Evolutionary conservation across 1,139 yeast genomes (phyloP).

Genomic region (Meyerozyma smithsonii): DNA sequence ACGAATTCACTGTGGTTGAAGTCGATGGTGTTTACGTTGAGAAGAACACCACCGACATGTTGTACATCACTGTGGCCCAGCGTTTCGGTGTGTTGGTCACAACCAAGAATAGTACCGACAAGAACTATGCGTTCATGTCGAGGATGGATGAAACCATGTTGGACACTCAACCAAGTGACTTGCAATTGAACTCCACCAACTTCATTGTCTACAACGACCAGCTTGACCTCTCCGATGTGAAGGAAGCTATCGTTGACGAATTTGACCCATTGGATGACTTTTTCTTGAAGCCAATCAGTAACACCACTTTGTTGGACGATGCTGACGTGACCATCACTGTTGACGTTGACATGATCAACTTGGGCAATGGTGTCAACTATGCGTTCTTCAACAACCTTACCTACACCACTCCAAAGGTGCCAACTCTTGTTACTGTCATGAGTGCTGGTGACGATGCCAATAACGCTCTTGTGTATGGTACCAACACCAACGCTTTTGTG

Average conservation of each 20-base stretch:
- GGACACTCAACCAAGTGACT: slow-evolving; percentile 62
- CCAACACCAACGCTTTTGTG: slow-evolving; percentile 70
- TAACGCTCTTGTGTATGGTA: slow-evolving; percentile 53
- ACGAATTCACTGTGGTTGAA: slow-evolving; percentile 75
- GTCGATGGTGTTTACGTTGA: slow-evolving; percentile 78
- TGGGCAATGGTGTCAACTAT: slow-evolving; percentile 78
- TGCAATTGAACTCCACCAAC: slow-evolving; percentile 66
- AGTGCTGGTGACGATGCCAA: slow-evolving; percentile 58
- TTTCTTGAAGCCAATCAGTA: slow-evolving; percentile 52
- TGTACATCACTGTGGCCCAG: slow-evolving; percentile 74
- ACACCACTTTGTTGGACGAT: slow-evolving; percentile 49
- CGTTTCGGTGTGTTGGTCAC: slow-evolving; percentile 68
- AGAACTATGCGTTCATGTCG: slow-evolving; percentile 75
- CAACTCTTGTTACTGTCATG: slow-evolving; percentile 71
- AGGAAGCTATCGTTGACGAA: slow-evolving; percentile 38
- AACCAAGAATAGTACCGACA: slow-evolving; percentile 56
- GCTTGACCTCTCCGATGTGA: slow-evolving; percentile 19
- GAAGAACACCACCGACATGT: slow-evolving; percentile 51
- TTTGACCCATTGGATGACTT: slow-evolving; percentile 60
- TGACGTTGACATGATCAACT: slow-evolving; percentile 72
- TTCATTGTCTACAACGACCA: slow-evolving; percentile 54
- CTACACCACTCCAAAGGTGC: slow-evolving; percentile 77
- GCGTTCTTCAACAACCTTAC: slow-evolving; percentile 86
- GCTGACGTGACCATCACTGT: slow-evolving; percentile 64
- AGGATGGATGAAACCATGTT: slow-evolving; percentile 74